Evolutionary conservation across 257 asterid genomes (phyloP), one percentile per base, ranked within the genome.

Genomic region (Lycium barbarum): DNA sequence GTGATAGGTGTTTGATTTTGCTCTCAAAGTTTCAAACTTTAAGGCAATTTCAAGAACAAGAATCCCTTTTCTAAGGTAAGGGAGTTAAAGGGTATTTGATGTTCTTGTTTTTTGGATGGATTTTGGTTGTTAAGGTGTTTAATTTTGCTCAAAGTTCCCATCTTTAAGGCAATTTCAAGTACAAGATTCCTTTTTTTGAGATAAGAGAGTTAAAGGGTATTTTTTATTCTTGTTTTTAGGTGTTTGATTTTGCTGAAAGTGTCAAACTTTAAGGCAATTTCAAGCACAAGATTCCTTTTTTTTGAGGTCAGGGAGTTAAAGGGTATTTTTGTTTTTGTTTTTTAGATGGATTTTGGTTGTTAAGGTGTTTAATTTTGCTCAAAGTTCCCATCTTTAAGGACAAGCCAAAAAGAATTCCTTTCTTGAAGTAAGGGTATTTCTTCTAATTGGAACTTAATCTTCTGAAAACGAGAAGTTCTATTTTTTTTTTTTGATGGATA

Each of bases 361-460:
- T 26, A 53, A 76, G 47, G 63, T 12, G 63, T 13, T 76, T 78
- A 62, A 14, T 26, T 74, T 53, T 6, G 49, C 82, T 51, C 47
- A 26, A 13, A 49, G 10, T 18, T 17, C 8, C 65, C 65, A 59
- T 5, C 11, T 59, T 2, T 18, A 59, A 59, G 33, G 65, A 26
- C 5, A 14, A 12, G 3, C 18, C 13, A 14, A 3, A 18, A 18
- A 9, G 9, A 51, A 51, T 5, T 45, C 6, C 35, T 22, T 51
- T 51, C 57, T 76, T 53, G 65, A 84, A 87, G 90, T 88, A 20
- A 79, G 85, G 61, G 54, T 53, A 83, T 83, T 66, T 15, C 45
- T 65, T 70, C 54, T 83, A 26, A 67, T 71, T 43, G 57, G 17
- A 0, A 26, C 33, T 26, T 26, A 26, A 26, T 26, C 33, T 26